phyloP scores from a whole-genome alignment of 106 monocot genomes.

The Xerophyta viscosa region DNA sequence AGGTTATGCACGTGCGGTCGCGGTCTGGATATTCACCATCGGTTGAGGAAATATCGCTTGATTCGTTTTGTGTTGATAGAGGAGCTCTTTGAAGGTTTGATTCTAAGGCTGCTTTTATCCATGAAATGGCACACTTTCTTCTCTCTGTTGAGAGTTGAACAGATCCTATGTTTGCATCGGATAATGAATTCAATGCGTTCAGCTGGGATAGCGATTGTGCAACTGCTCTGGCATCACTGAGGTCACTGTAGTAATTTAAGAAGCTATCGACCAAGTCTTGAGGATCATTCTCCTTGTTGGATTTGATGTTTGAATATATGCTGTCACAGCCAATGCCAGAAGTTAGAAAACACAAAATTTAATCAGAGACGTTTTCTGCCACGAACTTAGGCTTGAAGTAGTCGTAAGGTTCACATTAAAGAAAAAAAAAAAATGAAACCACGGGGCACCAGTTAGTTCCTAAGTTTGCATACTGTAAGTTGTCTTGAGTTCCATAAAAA shows the following conservation, averaged over 20 bases:
- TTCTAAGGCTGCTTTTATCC: constrained; percentile 48
- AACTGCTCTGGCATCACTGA: constrained; percentile 15
- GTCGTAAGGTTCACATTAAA: too few relatives aligned
- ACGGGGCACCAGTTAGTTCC: too few relatives aligned
- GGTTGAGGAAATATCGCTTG: background rate
- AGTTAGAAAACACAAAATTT: too few relatives aligned
- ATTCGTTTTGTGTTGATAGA: constrained; percentile 1
- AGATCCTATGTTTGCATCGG: constrained; percentile 12
- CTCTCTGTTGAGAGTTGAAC: constrained; percentile 24
- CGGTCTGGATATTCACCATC: constrained; percentile 5
- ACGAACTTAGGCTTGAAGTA: too few relatives aligned
- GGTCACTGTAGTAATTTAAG: constrained; percentile 32
- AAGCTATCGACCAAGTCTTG: constrained; percentile 26
- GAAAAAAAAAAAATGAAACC: too few relatives aligned
- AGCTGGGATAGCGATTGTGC: constrained; percentile 21
- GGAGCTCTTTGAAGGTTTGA: constrained; percentile 25
- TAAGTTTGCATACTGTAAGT: too few relatives aligned
- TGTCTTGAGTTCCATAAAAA: too few relatives aligned
- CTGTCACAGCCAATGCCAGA: constrained; percentile 6
- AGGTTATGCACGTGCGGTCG: background rate
- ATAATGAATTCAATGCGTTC: constrained; percentile 3
- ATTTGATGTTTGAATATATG: constrained; percentile 34
- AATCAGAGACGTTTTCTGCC: too few relatives aligned
- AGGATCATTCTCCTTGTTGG: constrained; percentile 30
- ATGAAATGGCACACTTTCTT: constrained; percentile 28